A percentile compares a stretch with the other conserved stretches of the same genome.
Evolutionary conservation across 257 asterid species (phyloP).

Genomic region (Striga asiatica): DNA sequence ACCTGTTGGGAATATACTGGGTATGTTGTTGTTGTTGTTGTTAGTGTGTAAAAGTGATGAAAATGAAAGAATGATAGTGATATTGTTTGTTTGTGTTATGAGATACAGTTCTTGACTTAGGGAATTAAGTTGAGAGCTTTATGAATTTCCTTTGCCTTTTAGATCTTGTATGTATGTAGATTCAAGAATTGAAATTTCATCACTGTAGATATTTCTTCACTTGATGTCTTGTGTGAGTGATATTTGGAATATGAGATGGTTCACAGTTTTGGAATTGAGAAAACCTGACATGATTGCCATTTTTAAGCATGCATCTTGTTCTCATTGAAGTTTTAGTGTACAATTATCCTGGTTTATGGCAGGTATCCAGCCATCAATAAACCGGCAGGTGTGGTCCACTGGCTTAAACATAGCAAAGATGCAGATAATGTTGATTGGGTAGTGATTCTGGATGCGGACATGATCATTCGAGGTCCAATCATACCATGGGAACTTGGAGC

Average conservation of each 20-base stretch:
- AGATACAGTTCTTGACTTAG: slow-evolving; percentile 1
- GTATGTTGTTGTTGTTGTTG: no score
- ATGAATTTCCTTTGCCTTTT: neutral
- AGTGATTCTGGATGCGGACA: slow-evolving; percentile 89
- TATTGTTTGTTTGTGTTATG: neutral
- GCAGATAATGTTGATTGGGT: slow-evolving; percentile 98
- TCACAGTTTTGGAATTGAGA: no score
- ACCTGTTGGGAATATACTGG: no score
- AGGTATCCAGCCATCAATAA: slow-evolving; percentile 98
- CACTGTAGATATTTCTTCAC: neutral
- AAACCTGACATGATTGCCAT: no score
- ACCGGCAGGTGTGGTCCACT: slow-evolving; percentile 92
- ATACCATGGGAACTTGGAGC: slow-evolving; percentile 99
- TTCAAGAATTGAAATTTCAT: slow-evolving; percentile 2
- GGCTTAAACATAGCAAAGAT: slow-evolving; percentile 85
- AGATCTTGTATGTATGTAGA: neutral
- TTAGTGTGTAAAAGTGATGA: no score
- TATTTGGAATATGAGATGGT: neutral
- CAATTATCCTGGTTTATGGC: slow-evolving; percentile 11
- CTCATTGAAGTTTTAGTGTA: neutral
- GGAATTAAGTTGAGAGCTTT: neutral
- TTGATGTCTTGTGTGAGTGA: neutral
- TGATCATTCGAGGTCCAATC: slow-evolving; percentile 87
- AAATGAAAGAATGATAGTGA: no score
- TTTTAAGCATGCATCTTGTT: neutral